phyloP scores from a whole-genome alignment of 768 basidiomycete species.

The Mycena alexandri region DNA sequence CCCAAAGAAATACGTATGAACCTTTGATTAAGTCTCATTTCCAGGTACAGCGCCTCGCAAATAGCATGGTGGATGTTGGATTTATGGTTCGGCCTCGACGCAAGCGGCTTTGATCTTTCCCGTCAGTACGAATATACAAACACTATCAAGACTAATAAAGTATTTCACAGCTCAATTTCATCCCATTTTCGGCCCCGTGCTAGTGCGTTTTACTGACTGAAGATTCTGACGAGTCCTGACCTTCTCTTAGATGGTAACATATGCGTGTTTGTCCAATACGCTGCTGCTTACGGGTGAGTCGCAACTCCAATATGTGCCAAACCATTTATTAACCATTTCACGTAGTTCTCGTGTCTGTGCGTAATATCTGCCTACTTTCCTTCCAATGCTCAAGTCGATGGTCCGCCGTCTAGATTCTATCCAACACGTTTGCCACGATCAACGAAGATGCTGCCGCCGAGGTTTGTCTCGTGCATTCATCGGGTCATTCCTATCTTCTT shows the following conservation, averaged over 20 bases:
- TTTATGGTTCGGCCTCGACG: conserved; percentile 95
- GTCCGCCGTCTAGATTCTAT: conserved; percentile 76
- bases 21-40: background rate
- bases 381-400: background rate
- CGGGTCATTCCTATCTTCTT: background rate
- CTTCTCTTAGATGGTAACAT: conserved; percentile 72
- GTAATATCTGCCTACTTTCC: conserved; percentile 38
- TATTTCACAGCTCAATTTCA: conserved; percentile 74
- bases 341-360: conserved; percentile 82
- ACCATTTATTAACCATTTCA: conserved; percentile 25
- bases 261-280: conserved; percentile 94
- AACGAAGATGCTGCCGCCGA: conserved; percentile 95
- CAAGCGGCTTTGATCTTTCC: conserved; percentile 86
- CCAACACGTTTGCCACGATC: conserved; percentile 95
- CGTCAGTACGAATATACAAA: conserved; percentile 60
- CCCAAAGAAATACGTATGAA: background rate
- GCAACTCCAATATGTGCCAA: background rate
- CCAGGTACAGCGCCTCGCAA: conserved; percentile 36
- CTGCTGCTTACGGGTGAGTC: conserved; percentile 84
- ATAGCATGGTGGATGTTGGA: conserved; percentile 98
- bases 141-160: conserved; percentile 1
- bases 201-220: conserved; percentile 45
- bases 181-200: conserved; percentile 87
- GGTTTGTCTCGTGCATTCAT: conserved; percentile 53
- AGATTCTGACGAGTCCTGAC: background rate